Base-by-base conservation (phyloP, 352 stramenopile genomes). In the Pythium pyrilobum region DNA sequence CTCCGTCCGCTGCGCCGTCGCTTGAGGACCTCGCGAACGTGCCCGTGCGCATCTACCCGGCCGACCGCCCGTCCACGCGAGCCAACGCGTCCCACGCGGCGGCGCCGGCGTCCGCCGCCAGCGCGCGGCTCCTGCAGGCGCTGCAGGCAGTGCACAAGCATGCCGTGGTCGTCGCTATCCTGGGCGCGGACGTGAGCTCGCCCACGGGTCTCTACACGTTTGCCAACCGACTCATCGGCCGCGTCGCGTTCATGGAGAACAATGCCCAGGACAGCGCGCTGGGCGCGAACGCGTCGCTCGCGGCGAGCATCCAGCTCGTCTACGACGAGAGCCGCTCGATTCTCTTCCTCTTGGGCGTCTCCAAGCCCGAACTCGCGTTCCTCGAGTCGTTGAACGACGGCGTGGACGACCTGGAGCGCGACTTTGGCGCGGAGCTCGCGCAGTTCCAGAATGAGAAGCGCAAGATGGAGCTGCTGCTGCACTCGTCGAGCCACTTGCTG, bases 391-490 rank as follows among this genome's bases (percentile, higher is more conserved):
- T 62, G 1, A 33, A 33, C 28, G 25, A 41, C 36, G 24, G 46
- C 13, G 6, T 43, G 27, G 36, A 56, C 56, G 59, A 42, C 36
- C 36, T 29, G 23, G 33, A 52, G 48, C 57, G 29, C 5, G 45
- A 60, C 59, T 15, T 67, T 27, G 24, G 38, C 48, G 18, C 59
- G 28, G 28, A 33, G 38, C 18, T 77, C 18, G 54, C 55, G 0
- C 43, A 28, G 24, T 77, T 74, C 45, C 64, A 84, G 28, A 59
- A 52, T 24, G 74, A 87, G 57, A 73, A 66, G 31, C 65, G 79
- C 43, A 87, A 84, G 54, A 72, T 91, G 67, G 67, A 87, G 61
- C 69, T 84, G 32, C 51, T 91, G 23, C 53, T 91, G 31, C 71
- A 83, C 59, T 58, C 71, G 27, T 80, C 67, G 38, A 86, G 74